Evolutionary conservation across 768 basidiomycete species (phyloP).

Genomic region (Saitozyma sp.): DNA sequence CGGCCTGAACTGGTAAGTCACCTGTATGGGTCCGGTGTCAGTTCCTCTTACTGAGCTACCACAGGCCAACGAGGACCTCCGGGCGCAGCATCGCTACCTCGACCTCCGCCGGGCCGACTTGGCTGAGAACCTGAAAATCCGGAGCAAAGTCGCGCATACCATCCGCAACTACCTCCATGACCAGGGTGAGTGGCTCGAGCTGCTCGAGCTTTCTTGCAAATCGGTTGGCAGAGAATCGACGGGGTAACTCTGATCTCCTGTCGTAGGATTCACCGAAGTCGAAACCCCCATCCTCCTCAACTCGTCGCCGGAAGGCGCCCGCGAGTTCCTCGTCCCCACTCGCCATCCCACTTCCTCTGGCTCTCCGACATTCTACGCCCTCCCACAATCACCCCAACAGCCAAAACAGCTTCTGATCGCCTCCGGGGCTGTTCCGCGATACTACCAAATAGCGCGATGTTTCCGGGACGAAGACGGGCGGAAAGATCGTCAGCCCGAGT

Average conservation of each 20-base stretch:
- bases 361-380: slow-evolving; percentile 68
- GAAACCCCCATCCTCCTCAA: slow-evolving; percentile 89
- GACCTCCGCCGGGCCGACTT: slow-evolving; percentile 78
- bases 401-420: slow-evolving; percentile 90
- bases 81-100: slow-evolving; percentile 80
- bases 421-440: slow-evolving; percentile 83
- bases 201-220: background rate
- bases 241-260: slow-evolving; percentile 13
- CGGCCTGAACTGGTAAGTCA: slow-evolving; percentile 68
- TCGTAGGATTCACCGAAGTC: slow-evolving; percentile 82
- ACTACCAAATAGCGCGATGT: slow-evolving; percentile 90
- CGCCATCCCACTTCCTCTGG: slow-evolving; percentile 52
- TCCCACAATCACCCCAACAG: slow-evolving; percentile 93
- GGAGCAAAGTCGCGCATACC: slow-evolving; percentile 77
- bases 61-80: slow-evolving; percentile 81
- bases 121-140: slow-evolving; percentile 73
- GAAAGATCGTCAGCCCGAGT: slow-evolving; percentile 93
- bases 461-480: slow-evolving; percentile 95
- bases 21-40: background rate
- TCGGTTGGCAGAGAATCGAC: slow-evolving; percentile 1
- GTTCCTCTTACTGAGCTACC: background rate
- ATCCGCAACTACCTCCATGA: slow-evolving; percentile 72
- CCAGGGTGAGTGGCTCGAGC: slow-evolving; percentile 59
- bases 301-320: slow-evolving; percentile 90
- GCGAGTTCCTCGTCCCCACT: slow-evolving; percentile 87